Base-by-base conservation (phyloP, 2,329 filamentous ascomycete genomes). In the Aspergillus versicolor region DNA sequence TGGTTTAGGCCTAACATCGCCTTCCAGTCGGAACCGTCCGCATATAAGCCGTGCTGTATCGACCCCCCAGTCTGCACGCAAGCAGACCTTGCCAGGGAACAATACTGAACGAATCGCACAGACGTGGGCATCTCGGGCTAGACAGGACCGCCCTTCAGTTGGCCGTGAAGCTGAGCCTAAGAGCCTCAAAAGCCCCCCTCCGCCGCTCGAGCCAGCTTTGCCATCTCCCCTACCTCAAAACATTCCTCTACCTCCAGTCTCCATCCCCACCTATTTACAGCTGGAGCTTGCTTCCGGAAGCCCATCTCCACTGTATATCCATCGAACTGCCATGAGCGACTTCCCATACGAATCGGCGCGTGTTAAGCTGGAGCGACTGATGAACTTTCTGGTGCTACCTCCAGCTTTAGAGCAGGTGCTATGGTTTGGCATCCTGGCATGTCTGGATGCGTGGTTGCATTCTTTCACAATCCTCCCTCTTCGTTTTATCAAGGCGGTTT, bases 391-490 rank as follows among this genome's bases (percentile, higher is more conserved):
- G 5, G 79, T 92, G 24, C 78, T 99, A 3, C 92, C 93, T 0
- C 83, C 86, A 0, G 90, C 89, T 59, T 81, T 99, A 5, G 94
- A 99, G 75, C 84, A 88, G 45, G 88, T 92, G 0, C 82, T 99
- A 5, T 86, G 87, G 58, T 97, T 99, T 75, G 94, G 94, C 6
- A 88, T 90, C 0, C 76, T 97, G 34, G 92, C 93, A 6, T 99
- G 94, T 74, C 80, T 99, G 5, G 94, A 99, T 72, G 90, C 93
- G 1, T 99, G 93, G 92, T 83, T 99, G 1, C 94, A 97, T 75
- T 95, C 91, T 0, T 95, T 99, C 66, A 99, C 94, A 0, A 96
- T 99, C 44, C 79, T 99, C 0, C 94, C 94, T 0, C 82, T 99
- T 58, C 85, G 94, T 2, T 97, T 99, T 66, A 73, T 89, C 53